These are phyloP conservation scores for Dioszegia crocea DNA, from an alignment of 768 basidiomycete species.

Conservation along the genomic window DNA sequence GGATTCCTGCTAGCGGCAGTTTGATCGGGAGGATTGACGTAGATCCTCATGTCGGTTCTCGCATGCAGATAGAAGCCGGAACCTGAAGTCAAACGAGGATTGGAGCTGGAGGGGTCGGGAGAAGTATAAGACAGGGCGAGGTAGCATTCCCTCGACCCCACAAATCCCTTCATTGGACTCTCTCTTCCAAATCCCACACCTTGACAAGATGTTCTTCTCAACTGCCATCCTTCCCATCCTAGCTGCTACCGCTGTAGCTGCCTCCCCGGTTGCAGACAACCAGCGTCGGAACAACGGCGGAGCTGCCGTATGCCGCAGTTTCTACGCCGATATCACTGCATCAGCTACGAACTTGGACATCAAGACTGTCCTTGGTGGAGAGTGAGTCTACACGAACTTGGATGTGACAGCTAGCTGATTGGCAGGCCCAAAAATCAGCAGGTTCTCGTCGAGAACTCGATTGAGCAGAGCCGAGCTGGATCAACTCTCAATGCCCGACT, in stretches of 20 bases:
- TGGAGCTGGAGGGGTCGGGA: no score
- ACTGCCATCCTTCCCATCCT: background rate
- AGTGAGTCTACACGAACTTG: slow-evolving; percentile 13
- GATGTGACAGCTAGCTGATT: background rate
- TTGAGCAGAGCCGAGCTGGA: slow-evolving; percentile 2
- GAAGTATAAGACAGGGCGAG: no score
- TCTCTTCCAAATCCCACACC: background rate
- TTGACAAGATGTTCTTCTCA: slow-evolving; percentile 5
- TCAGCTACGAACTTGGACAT: slow-evolving; percentile 21
- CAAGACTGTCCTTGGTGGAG: slow-evolving; percentile 22
- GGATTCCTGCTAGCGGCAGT: no score
- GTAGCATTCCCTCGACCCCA: background rate
- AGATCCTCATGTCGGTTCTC: no score
- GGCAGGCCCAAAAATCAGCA: slow-evolving; percentile 29
- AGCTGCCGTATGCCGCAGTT: slow-evolving; percentile 14
- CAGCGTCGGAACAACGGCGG: background rate
- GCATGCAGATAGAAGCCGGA: no score
- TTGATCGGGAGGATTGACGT: no score
- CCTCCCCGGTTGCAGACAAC: slow-evolving; percentile 1
- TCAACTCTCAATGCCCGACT: slow-evolving; percentile 18
- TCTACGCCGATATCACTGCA: slow-evolving; percentile 29
- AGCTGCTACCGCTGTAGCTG: background rate
- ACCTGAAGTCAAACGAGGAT: no score
- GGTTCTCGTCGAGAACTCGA: slow-evolving; percentile 17
- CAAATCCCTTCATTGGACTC: background rate